Evolutionary conservation across 768 basidiomycete species (phyloP), one percentile per base, ranked within the genome.

Genomic region (Phaeolepiota aurea): DNA sequence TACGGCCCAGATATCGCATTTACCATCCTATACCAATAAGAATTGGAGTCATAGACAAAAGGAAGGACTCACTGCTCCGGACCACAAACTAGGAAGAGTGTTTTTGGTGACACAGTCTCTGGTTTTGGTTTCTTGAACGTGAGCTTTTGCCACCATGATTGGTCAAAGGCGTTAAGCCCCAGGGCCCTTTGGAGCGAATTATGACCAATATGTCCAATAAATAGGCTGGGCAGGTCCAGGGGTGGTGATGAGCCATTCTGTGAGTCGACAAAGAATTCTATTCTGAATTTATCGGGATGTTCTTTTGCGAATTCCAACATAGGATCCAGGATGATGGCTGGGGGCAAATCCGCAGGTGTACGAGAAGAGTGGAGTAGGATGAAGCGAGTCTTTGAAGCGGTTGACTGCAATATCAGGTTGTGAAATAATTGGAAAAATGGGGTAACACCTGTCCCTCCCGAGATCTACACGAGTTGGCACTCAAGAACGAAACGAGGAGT

Each of bases 371-470:
- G 88, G 18, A 91, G 63, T 3, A 91, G 58, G 1, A 79, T 87
- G 53, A 83, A 82, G 2, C 72, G 77, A 33, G 83, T 77, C 20
- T 54, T 56, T 15, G 61, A 45, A 18, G 46, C 30, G 47, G 50
- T 34, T 30, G 45, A 43, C 41, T 54, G 54, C 14, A 60, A 60
- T 32, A 87, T 74, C 11, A 73, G 51, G 4, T 60, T 60, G 50
- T 82, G 70, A 43, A 89, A 65, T 14, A 91, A 66, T 53, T 91
- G 88, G 51, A 77, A 78, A 55, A 91, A 90, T 3, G 88, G 89
- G 12, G 88, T 82, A 37, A 91, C 80, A 20, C 89, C 88, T 3
- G 88, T 91, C 19, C 88, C 88, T 25, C 88, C 88, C 32, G 87
- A 89, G 41, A 91, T 79, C 88, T 91, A 41, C 9, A 22, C 2